phyloP scores from a whole-genome alignment of 768 basidiomycete species.

The Sutorius australiensis region DNA sequence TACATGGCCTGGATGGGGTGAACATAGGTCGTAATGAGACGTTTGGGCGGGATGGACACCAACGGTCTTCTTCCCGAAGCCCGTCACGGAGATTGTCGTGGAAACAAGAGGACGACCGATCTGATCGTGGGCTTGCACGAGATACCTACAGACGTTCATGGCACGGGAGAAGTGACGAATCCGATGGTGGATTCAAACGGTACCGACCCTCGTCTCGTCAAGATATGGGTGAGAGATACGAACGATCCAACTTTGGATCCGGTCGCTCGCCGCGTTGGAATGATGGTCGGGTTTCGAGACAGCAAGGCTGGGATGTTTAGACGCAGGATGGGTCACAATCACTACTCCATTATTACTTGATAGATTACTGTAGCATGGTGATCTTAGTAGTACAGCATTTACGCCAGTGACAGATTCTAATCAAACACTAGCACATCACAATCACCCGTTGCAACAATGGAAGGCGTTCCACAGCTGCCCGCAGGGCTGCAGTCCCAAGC shows the following conservation, averaged over 20 bases:
- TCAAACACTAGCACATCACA: conserved; percentile 2
- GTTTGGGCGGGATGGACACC: not conserved
- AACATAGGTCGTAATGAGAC: conserved; percentile 9
- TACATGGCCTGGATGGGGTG: conserved; percentile 36
- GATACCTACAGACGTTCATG: not conserved
- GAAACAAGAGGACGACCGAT: conserved; percentile 1
- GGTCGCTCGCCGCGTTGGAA: conserved; percentile 1
- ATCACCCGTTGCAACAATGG: conserved; percentile 16
- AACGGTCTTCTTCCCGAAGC: conserved; percentile 5
- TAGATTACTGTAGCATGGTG: conserved; percentile 6
- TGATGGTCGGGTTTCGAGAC: conserved; percentile 1
- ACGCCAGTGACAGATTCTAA: not conserved
- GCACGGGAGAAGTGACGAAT: not conserved
- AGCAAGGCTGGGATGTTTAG: conserved; percentile 7
- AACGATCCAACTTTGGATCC: conserved; percentile 9
- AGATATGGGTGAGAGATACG: conserved; percentile 1
- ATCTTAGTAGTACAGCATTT: not conserved
- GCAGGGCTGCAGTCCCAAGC: conserved; percentile 27
- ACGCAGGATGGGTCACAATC: not conserved
- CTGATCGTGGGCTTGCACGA: not conserved
- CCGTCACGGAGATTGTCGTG: conserved; percentile 11
- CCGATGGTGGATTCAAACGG: not conserved
- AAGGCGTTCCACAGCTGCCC: conserved; percentile 23
- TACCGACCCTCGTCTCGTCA: conserved; percentile 1
- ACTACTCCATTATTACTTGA: conserved; percentile 2